A percentile compares a stretch with the other conserved stretches of the same genome.
These are phyloP conservation scores for Saccharomyces hybrid DNA, from an alignment of 1,139 yeast genomes.

Conservation along the genomic window DNA sequence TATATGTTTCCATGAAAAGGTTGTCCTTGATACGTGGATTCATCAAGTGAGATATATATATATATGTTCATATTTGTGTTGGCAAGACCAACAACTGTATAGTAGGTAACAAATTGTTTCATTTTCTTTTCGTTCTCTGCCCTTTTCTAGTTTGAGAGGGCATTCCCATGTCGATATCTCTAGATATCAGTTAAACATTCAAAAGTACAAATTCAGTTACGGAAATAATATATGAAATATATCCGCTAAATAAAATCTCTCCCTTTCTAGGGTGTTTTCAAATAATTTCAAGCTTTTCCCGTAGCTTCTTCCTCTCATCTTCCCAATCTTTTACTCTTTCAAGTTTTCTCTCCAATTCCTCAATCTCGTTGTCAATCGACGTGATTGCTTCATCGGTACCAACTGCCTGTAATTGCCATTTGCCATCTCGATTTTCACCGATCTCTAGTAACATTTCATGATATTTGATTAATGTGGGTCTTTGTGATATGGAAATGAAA, in stretches of 20 bases:
- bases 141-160: not conserved
- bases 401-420: slow-evolving; percentile 44
- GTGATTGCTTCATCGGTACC: slow-evolving; percentile 54
- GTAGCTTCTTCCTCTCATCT: slow-evolving; percentile 37
- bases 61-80: not conserved
- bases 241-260: not conserved
- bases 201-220: not conserved
- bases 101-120: not conserved
- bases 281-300: slow-evolving; percentile 19
- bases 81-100: not conserved
- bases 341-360: slow-evolving; percentile 49
- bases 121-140: not conserved
- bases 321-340: slow-evolving; percentile 48
- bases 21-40: slow-evolving; percentile 2
- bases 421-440: slow-evolving; percentile 40
- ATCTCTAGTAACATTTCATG: slow-evolving; percentile 71
- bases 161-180: not conserved
- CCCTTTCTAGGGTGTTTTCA: slow-evolving; percentile 1
- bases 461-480: slow-evolving; percentile 78
- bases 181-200: not conserved
- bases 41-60: not conserved
- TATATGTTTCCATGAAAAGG: not conserved
- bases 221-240: not conserved
- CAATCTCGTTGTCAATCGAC: slow-evolving; percentile 60
- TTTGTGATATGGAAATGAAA: slow-evolving; percentile 75